phyloP scores from a whole-genome alignment of 495 filamentous ascomycete species.

The Neurospora sp. region DNA sequence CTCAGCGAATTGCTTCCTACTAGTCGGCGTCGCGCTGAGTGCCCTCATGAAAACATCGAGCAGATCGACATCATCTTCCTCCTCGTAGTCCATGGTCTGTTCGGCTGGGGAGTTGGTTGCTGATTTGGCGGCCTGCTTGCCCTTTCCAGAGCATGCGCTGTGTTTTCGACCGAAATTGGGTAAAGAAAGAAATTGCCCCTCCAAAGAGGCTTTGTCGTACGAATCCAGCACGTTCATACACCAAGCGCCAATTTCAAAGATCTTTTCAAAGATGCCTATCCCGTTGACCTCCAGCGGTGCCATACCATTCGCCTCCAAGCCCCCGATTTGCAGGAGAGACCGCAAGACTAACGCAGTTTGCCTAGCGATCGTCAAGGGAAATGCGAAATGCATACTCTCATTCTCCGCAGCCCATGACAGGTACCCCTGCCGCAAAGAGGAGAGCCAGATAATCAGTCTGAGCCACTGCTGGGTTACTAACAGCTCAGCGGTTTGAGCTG shows the following conservation, averaged over 20 bases:
- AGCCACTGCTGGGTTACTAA: conserved; percentile 56
- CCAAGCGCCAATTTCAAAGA: conserved; percentile 44
- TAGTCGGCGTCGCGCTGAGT: conserved; percentile 10
- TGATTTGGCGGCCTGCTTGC: conserved; percentile 5
- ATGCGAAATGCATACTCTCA: conserved; percentile 43
- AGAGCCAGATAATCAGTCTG: conserved; percentile 49
- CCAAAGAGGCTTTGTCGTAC: conserved; percentile 7
- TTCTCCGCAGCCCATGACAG: conserved; percentile 35
- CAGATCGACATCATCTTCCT: conserved; percentile 2
- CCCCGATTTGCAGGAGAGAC: conserved; percentile 23
- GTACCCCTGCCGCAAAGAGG: conserved; percentile 44
- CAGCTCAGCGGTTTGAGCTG: conserved; percentile 46
- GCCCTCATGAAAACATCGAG: conserved; percentile 12
- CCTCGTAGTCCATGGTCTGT: conserved; percentile 4
- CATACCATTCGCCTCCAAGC: conserved; percentile 3
- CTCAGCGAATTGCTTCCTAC: conserved; percentile 10
- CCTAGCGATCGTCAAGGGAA: conserved; percentile 46
- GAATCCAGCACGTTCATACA: conserved; percentile 40
- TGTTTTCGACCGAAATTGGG: not conserved
- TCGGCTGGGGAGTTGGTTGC: not conserved
- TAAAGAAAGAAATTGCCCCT: not conserved
- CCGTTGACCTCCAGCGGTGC: conserved; percentile 50
- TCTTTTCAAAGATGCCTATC: conserved; percentile 46
- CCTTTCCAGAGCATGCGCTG: not conserved
- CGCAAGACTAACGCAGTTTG: conserved; percentile 41